Base-by-base conservation (phyloP, 108 stramenopile genomes). In the Cyclotella baltica region DNA sequence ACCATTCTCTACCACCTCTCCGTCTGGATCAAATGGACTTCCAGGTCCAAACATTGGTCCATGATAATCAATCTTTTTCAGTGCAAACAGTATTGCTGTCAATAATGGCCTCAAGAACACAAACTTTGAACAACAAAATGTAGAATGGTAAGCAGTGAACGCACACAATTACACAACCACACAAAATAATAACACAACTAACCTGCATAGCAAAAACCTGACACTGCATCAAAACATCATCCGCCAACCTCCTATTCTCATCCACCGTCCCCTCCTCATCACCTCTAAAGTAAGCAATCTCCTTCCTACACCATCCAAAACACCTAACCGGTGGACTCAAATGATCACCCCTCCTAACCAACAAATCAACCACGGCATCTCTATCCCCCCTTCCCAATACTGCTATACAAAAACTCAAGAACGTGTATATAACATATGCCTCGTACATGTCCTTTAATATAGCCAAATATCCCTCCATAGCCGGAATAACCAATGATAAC, bases 381-480 rank as follows among this genome's bases (percentile, higher is more conserved):
- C 93, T 81, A 76, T 95, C 84, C 9, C 97, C 97, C 78, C 88
- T 90, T 1, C 94, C 97, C 68, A 96, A 46, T 5, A 96, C 94
- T 4, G 93, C 85, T 56, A 97, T 94, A 46, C 92, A 90, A 78
- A 97, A 94, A 28, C 86, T 84, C 6, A 97, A 62, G 72, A 97
- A 97, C 65, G 10, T 10, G 19, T 52, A 52, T n/a, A 52, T 52
- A 4, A 96, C 89, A 74, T 97, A 97, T 2, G 95, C 92, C 72
- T 97, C 97, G 67, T 96, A 96, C 20, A 87, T 82, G 86, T 97
- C 97, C 65, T 95, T 95, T 25, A 97, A 37, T 30, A 96, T 92
- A n/a, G 88, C 89, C 35, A 97, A 75, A 68, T 94, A 95, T 35
- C 87, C 90, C 70, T 96, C 91, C 9, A 86, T 76, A 0, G 57